phyloP scores from a whole-genome alignment of 345 rosid species.

The Laguncularia racemosa region DNA sequence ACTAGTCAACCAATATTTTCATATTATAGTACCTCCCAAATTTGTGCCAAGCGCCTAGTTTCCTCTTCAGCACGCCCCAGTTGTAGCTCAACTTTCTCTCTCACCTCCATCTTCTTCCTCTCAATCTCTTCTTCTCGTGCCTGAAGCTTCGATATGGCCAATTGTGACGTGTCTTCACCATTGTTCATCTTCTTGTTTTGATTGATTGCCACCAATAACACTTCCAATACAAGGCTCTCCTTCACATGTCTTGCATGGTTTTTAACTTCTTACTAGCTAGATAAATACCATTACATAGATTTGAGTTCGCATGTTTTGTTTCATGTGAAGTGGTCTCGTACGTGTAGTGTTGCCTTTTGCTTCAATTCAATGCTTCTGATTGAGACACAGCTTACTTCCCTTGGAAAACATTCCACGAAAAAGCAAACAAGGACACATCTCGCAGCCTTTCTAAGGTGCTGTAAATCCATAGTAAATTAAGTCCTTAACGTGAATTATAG shows the following conservation, averaged over 20 bases:
- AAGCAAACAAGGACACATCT: slow-evolving; percentile 10
- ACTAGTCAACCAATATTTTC: neutral
- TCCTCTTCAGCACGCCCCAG: slow-evolving; percentile 73
- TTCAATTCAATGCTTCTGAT: slow-evolving; percentile 30
- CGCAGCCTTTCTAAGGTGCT: too few species aligned
- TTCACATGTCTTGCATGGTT: too few species aligned
- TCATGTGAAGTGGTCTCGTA: neutral
- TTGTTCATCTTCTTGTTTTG: slow-evolving; percentile 30
- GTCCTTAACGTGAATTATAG: too few species aligned
- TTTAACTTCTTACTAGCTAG: neutral
- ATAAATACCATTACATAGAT: too few species aligned
- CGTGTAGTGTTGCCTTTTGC: slow-evolving; percentile 3
- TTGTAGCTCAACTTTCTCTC: slow-evolving; percentile 57
- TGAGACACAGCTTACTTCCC: slow-evolving; percentile 30
- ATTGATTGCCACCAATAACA: slow-evolving; percentile 36
- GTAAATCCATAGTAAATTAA: too few species aligned
- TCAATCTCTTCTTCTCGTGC: slow-evolving; percentile 82
- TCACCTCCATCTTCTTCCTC: slow-evolving; percentile 63
- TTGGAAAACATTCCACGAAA: slow-evolving; percentile 18
- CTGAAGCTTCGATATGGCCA: slow-evolving; percentile 48
- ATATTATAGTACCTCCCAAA: slow-evolving; percentile 46
- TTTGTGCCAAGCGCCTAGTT: slow-evolving; percentile 51
- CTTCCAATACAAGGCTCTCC: too few species aligned
- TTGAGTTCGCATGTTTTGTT: neutral
- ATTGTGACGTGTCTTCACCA: slow-evolving; percentile 37